Evolutionary conservation across 106 monocot species (phyloP).

Genomic region (Agapanthus africanus): DNA sequence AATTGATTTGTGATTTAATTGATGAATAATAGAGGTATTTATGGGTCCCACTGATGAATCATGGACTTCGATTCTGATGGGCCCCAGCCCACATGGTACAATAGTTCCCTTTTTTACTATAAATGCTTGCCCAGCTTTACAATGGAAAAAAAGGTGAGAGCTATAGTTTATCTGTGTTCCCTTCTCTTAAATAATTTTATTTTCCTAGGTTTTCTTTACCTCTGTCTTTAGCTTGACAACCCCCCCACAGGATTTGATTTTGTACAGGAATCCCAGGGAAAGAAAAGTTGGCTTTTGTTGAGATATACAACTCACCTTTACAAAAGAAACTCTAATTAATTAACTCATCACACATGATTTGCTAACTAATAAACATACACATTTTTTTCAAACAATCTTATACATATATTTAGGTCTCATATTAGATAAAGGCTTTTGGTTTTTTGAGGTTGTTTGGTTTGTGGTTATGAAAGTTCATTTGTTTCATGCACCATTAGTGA

Average conservation of each 20-base stretch:
- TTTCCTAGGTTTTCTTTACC: background rate
- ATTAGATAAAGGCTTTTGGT: too few relatives aligned
- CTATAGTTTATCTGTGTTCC: background rate
- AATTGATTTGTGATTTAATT: background rate
- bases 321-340: background rate
- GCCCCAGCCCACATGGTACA: background rate
- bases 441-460: too few relatives aligned
- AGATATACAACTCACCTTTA: constrained; percentile 11
- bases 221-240: constrained; percentile 8
- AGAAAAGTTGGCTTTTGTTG: constrained; percentile 15
- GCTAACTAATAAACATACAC: too few relatives aligned
- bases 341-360: background rate
- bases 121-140: background rate
- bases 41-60: background rate
- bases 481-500: too few relatives aligned
- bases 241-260: background rate
- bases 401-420: too few relatives aligned
- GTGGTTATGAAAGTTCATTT: too few relatives aligned
- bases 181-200: background rate
- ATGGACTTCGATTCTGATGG: constrained; percentile 1
- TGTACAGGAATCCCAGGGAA: constrained; percentile 5
- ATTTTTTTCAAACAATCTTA: too few relatives aligned
- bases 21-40: background rate
- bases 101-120: constrained; percentile 1
- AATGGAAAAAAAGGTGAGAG: constrained; percentile 6